phyloP scores from a whole-genome alignment of 2,329 filamentous ascomycete species.

The Cladosporium velox region DNA sequence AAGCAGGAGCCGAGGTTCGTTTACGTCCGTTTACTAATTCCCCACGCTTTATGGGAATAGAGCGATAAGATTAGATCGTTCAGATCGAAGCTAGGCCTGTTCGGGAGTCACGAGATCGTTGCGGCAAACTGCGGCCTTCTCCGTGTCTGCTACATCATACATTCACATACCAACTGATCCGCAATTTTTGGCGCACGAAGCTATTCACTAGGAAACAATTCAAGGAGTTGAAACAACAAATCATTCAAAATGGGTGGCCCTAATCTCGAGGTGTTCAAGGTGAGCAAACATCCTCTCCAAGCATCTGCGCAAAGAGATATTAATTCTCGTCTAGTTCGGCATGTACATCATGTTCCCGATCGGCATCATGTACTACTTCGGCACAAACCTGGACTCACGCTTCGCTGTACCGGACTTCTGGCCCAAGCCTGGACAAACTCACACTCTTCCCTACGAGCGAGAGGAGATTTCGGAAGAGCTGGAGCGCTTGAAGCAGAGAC shows the following conservation, averaged over 20 bases:
- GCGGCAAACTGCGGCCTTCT: constrained; percentile 14
- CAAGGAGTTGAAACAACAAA: not conserved
- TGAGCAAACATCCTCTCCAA: constrained; percentile 42
- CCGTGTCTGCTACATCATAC: constrained; percentile 9
- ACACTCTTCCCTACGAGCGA: constrained; percentile 72
- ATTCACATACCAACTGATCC: not conserved
- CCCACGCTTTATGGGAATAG: not conserved
- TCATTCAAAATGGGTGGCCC: constrained; percentile 67
- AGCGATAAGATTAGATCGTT: not conserved
- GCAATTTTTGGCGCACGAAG: not conserved
- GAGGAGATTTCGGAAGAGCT: constrained; percentile 85
- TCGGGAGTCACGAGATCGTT: not conserved
- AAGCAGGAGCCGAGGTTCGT: constrained; percentile 6
- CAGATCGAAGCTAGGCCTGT: not conserved
- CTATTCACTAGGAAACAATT: not conserved
- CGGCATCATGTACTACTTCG: constrained; percentile 99
- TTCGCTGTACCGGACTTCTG: constrained; percentile 92
- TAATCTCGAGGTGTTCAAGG: constrained; percentile 95
- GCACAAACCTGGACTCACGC: constrained; percentile 91
- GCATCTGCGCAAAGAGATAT: not conserved
- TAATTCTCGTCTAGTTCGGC: constrained; percentile 69
- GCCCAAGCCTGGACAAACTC: constrained; percentile 77
- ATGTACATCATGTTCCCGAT: constrained; percentile 99
- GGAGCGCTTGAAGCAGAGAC: constrained; percentile 63
- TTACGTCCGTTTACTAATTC: not conserved